Conservation (phyloP, 306 rosid species). For the Alnus glutinosa region DNA sequence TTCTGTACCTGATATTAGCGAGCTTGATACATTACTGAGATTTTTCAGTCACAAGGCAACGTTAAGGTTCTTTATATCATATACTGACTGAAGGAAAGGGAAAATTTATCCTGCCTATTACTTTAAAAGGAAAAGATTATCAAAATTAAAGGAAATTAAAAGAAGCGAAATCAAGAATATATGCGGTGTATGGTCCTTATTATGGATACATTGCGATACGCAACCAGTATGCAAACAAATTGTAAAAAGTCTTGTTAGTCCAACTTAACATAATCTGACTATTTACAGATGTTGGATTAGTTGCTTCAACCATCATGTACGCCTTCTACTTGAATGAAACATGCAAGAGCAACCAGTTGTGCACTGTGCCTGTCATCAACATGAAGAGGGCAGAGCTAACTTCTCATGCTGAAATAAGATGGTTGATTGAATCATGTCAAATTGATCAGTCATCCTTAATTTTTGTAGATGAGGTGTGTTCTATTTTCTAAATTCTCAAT, state of each 20-base stretch:
- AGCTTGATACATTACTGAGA: neutral
- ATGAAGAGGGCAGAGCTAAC: constrained; percentile 60
- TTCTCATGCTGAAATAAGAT: constrained; percentile 70
- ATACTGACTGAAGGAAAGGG: neutral
- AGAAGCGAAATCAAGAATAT: neutral
- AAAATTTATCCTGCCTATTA: neutral
- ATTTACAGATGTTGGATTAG: constrained; percentile 66
- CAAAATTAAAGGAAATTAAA: neutral
- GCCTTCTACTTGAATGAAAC: constrained; percentile 74
- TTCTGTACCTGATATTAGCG: neutral
- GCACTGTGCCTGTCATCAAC: constrained; percentile 80
- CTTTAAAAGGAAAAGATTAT: neutral
- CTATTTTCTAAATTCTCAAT: neutral
- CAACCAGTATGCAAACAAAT: neutral
- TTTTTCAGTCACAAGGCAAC: neutral
- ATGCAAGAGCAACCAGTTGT: constrained; percentile 41
- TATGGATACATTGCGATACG: neutral
- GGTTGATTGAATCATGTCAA: constrained; percentile 86
- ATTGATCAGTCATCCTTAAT: constrained; percentile 66
- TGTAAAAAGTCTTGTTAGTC: neutral
- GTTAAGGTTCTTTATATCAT: neutral
- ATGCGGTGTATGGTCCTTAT: neutral
- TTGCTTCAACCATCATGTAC: constrained; percentile 73
- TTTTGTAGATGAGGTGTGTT: constrained; percentile 77
- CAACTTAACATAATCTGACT: constrained; percentile 14